Evolutionary conservation across 2,329 filamentous ascomycete genomes (phyloP).

Genomic region (Nemania abortiva): DNA sequence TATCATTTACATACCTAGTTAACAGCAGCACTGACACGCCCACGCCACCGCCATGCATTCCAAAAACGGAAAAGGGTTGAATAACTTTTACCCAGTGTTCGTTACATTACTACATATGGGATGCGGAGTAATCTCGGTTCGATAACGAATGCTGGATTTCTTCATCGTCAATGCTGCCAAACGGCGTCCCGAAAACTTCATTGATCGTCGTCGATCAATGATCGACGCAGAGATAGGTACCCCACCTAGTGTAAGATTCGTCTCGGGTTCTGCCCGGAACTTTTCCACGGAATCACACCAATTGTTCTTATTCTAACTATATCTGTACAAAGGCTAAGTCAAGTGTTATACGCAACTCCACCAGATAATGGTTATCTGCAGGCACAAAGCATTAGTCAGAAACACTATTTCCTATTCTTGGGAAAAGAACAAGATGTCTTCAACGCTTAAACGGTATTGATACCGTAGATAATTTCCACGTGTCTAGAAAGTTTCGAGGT

Average conservation of each 20-base stretch:
- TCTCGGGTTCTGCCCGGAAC: not conserved
- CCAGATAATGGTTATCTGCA: too few species aligned
- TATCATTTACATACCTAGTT: not conserved
- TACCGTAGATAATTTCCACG: too few species aligned
- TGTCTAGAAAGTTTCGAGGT: too few species aligned
- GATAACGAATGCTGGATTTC: not conserved
- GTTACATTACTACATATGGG: not conserved
- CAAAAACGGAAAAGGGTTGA: not conserved
- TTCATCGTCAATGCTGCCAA: conserved; percentile 11
- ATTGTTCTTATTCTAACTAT: not conserved
- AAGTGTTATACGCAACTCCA: too few species aligned
- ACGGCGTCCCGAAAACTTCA: conserved; percentile 13
- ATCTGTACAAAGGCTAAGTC: not conserved
- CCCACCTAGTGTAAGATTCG: not conserved
- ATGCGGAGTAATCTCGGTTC: conserved; percentile 17
- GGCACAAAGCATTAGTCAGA: not conserved
- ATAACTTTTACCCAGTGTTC: not conserved
- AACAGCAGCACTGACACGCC: not conserved
- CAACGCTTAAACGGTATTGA: too few species aligned
- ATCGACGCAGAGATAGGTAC: conserved; percentile 15
- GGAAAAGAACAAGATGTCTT: too few species aligned
- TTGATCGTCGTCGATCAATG: conserved; percentile 4
- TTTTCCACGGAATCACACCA: not conserved
- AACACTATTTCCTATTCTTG: not conserved
- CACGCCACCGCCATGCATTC: not conserved